Evolutionary conservation across 805 yeast species (phyloP).

Genomic region (Cyberlindnera americana): DNA sequence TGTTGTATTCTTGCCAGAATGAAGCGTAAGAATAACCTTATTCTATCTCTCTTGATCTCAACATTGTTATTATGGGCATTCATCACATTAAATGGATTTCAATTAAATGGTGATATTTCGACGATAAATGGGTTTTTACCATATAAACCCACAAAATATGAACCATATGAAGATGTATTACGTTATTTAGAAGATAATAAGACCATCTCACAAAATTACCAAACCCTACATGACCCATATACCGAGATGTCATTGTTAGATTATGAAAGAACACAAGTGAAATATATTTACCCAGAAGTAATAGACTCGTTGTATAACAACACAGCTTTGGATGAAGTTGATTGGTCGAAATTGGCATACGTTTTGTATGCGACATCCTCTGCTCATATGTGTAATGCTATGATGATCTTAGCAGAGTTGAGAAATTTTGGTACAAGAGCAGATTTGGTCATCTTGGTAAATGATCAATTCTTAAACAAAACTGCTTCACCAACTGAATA

Average conservation of each 20-base stretch:
- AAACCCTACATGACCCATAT: neutral
- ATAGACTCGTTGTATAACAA: slow-evolving; percentile 19
- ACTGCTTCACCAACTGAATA: slow-evolving; percentile 13
- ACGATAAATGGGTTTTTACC: neutral
- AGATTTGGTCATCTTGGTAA: slow-evolving; percentile 43
- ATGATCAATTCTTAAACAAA: slow-evolving; percentile 28
- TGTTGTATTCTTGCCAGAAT: too few relatives aligned
- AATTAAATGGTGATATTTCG: neutral
- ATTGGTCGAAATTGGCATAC: slow-evolving; percentile 50
- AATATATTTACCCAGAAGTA: slow-evolving; percentile 25
- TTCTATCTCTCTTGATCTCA: neutral
- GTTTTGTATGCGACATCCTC: slow-evolving; percentile 57
- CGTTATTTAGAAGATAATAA: slow-evolving; percentile 2
- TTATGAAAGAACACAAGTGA: slow-evolving; percentile 22
- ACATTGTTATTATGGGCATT: slow-evolving; percentile 1
- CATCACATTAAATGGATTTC: slow-evolving; percentile 2
- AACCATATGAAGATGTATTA: slow-evolving; percentile 1
- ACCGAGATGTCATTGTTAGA: slow-evolving; percentile 13
- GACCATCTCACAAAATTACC: slow-evolving; percentile 1
- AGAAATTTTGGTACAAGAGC: slow-evolving; percentile 39
- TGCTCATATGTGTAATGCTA: slow-evolving; percentile 48
- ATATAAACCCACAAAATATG: neutral
- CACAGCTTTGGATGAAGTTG: slow-evolving; percentile 23
- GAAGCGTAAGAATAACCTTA: neutral
- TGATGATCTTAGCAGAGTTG: slow-evolving; percentile 44